Evolutionary conservation across 306 rosid genomes (phyloP), one percentile per base, ranked within the genome.

Genomic region (Cucurbita pepo): DNA sequence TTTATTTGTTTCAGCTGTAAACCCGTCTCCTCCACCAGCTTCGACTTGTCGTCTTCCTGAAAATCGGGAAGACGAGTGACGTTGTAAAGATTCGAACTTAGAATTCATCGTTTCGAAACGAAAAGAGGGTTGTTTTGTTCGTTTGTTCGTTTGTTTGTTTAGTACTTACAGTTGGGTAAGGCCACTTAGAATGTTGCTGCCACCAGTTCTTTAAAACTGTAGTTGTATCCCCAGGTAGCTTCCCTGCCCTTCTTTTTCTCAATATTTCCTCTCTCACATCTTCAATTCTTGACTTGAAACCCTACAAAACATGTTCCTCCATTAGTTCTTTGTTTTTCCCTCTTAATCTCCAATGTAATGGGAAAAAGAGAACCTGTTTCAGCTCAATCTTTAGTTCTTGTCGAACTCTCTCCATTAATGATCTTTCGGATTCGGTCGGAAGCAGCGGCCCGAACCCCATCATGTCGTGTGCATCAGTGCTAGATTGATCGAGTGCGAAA

Each of bases 141-240:
- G n/a, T n/a, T n/a, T n/a, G 22, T 34, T 30, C 12, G 1, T n/a
- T 57, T 30, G 34, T 30, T 22, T 41, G 21, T 63, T 40, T 10
- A 3, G 3, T 30, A 52, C 96, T 80, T 85, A 95, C 99, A 76
- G 99, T 95, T 77, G 99, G 99, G 77, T 95, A 95, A 21, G 99
- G 99, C 99, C 97, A 95, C 83, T 91, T 95, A 2, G 99, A 91
- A 82, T 95, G 99, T 67, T 91, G 96, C 77, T 88, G 97, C 99
- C 99, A 95, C 99, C 99, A 95, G 78, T 52, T 91, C 82, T 95
- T 95, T 71, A 95, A 81, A 52, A 95, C 97, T 2, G 95, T 85
- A 72, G 99, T 95, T 59, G 99, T 95, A 87, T 95, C 99, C 54
- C 99, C 95, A 1, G 99, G 99, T 48, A 95, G 81, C 79, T 91